phyloP scores from a whole-genome alignment of 176 grass and related monocot genomes.

The Ensete ventricosum region DNA sequence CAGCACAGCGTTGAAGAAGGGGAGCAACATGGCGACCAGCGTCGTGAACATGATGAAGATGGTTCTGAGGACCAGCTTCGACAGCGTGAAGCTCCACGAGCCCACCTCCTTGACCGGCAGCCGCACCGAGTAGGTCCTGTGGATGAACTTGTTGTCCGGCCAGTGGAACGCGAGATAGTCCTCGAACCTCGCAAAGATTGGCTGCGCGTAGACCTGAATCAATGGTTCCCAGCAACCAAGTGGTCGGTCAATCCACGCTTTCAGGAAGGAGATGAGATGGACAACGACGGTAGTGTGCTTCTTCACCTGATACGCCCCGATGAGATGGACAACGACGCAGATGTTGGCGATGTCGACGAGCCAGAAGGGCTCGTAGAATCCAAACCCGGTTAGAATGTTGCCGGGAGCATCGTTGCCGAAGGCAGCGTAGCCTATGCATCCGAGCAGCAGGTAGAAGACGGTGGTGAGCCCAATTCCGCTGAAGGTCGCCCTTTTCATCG shows the following conservation, averaged over 20 bases:
- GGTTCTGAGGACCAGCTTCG: constrained; percentile 70
- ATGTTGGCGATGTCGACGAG: constrained; percentile 88
- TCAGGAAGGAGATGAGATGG: too few species aligned
- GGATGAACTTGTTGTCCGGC: constrained; percentile 84
- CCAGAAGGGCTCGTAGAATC: constrained; percentile 94
- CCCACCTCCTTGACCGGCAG: constrained; percentile 25
- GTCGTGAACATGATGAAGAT: constrained; percentile 92
- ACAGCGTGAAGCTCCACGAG: constrained; percentile 40
- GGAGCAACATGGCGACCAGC: constrained; percentile 69
- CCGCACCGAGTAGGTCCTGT: constrained; percentile 58
- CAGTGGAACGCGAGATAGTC: constrained; percentile 48
- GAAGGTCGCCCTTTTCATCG: constrained; percentile 66
- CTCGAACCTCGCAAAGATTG: constrained; percentile 85
- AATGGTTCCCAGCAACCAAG: neutral
- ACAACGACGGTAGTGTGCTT: neutral
- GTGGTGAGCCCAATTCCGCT: constrained; percentile 62
- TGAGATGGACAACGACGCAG: constrained; percentile 88
- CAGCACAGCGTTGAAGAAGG: constrained; percentile 88
- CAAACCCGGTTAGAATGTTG: constrained; percentile 69
- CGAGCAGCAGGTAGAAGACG: constrained; percentile 79
- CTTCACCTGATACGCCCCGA: constrained; percentile 72
- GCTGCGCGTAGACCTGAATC: constrained; percentile 72
- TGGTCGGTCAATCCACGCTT: neutral
- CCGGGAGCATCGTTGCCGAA: constrained; percentile 75
- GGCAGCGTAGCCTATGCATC: constrained; percentile 69